Percentiles rank a stretch among this genome's conserved stretches.
These are phyloP conservation scores for Fusarium buharicum DNA, from an alignment of 2,329 filamentous ascomycete genomes.

Conservation along the genomic window DNA sequence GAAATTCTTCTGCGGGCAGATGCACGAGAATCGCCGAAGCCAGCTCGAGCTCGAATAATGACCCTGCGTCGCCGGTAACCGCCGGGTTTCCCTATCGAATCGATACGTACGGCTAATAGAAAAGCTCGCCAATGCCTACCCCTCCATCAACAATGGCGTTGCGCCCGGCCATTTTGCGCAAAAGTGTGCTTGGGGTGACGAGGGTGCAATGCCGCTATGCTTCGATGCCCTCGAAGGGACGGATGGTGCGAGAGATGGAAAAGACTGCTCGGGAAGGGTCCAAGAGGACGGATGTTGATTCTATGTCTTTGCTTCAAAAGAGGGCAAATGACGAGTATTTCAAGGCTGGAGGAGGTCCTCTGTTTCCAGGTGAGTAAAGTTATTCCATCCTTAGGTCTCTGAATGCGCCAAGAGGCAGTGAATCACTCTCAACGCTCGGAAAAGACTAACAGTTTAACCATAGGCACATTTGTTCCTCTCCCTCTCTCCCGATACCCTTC, in stretches of 20 bases:
- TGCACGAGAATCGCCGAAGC: slow-evolving; percentile 6
- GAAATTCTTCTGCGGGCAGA: slow-evolving; percentile 40
- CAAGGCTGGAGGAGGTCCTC: slow-evolving; percentile 47
- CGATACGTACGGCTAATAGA: background rate
- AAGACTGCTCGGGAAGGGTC: slow-evolving; percentile 38
- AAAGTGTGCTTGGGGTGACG: slow-evolving; percentile 34
- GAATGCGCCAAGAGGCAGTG: slow-evolving; percentile 1
- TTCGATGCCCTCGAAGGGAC: slow-evolving; percentile 41
- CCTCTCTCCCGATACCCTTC: slow-evolving; percentile 51
- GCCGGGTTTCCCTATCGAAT: slow-evolving; percentile 21
- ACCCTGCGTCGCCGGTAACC: slow-evolving; percentile 42
- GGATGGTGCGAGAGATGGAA: slow-evolving; percentile 47
- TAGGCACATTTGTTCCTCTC: slow-evolving; percentile 62
- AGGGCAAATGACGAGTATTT: slow-evolving; percentile 49
- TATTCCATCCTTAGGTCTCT: background rate
- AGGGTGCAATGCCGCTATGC: slow-evolving; percentile 43
- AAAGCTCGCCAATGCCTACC: slow-evolving; percentile 27
- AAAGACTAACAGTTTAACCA: slow-evolving; percentile 38
- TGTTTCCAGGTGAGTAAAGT: slow-evolving; percentile 49
- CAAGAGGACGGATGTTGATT: slow-evolving; percentile 43
- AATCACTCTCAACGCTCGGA: background rate
- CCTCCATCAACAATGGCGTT: slow-evolving; percentile 33
- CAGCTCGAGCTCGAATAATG: slow-evolving; percentile 41
- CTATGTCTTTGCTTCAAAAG: slow-evolving; percentile 48
- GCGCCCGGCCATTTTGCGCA: slow-evolving; percentile 39